These are phyloP conservation scores for Persicaria maculosa DNA, from an alignment of 148 eudicot species.

Conservation along the genomic window DNA sequence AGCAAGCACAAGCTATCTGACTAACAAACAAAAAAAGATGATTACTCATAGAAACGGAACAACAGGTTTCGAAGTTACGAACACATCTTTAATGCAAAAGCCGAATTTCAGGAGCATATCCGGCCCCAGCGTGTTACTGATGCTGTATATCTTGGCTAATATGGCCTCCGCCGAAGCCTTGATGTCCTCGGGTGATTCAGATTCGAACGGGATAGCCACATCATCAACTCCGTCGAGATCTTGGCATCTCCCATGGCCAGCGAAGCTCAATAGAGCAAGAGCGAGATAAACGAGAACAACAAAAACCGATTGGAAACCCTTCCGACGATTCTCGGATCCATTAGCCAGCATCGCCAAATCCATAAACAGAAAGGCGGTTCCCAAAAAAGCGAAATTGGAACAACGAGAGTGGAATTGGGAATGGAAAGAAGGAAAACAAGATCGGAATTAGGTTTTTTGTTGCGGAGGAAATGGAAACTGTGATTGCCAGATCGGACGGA, in stretches of 20 bases:
- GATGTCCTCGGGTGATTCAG: background rate
- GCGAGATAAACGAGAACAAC: background rate
- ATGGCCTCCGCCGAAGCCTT: background rate
- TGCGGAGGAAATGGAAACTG: background rate
- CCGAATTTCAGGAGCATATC: conserved; percentile 4
- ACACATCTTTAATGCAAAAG: conserved; percentile 13
- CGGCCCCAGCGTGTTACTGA: conserved; percentile 5
- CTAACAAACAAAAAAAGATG: background rate
- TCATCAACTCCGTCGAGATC: background rate
- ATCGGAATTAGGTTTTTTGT: background rate
- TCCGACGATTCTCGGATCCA: background rate
- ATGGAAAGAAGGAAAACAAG: background rate
- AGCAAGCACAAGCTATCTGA: too few species aligned
- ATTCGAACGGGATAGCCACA: background rate
- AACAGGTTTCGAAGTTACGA: background rate
- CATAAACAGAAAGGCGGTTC: background rate
- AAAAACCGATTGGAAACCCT: background rate
- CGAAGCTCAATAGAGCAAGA: background rate
- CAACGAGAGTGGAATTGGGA: background rate
- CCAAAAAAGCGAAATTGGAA: background rate
- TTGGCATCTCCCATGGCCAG: background rate
- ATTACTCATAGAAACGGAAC: background rate
- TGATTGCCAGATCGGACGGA: background rate
- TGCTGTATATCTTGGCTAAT: conserved; percentile 1
- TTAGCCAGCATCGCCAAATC: background rate